Percentiles rank a stretch among this genome's conserved stretches.
These are phyloP conservation scores for Dendrobium nobile DNA, from an alignment of 106 monocot species.

Conservation along the genomic window DNA sequence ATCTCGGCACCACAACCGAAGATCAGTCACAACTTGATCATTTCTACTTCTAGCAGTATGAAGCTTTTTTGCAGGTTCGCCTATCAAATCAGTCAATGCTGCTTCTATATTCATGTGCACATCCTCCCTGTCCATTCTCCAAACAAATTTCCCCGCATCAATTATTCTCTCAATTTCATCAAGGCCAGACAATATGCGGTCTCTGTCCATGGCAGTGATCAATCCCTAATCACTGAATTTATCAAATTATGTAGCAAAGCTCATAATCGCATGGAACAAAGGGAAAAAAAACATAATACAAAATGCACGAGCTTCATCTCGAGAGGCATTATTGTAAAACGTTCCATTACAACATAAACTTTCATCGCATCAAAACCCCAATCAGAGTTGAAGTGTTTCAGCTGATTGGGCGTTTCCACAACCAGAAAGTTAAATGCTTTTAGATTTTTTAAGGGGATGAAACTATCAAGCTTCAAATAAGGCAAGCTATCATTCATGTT, in stretches of 20 bases:
- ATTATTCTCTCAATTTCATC: constrained; percentile 74
- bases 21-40: constrained; percentile 91
- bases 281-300: not conserved
- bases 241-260: not conserved
- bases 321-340: not conserved
- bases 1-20: constrained; percentile 92
- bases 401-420: not conserved
- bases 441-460: not conserved
- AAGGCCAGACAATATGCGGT: constrained; percentile 71
- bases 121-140: constrained; percentile 90
- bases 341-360: not conserved
- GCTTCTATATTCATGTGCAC: constrained; percentile 99
- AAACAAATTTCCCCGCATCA: constrained; percentile 64
- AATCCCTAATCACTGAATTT: constrained; percentile 46
- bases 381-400: not conserved
- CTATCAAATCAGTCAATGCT: constrained; percentile 75
- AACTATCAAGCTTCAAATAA: not conserved
- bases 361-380: not conserved
- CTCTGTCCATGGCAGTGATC: constrained; percentile 55
- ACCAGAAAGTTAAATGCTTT: not conserved
- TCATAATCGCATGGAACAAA: not conserved
- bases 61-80: constrained; percentile 95
- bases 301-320: not conserved
- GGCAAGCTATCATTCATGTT: not conserved
- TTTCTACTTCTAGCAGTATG: constrained; percentile 96